Conservation (phyloP, 768 basidiomycete genomes). For the Serendipita indica region DNA sequence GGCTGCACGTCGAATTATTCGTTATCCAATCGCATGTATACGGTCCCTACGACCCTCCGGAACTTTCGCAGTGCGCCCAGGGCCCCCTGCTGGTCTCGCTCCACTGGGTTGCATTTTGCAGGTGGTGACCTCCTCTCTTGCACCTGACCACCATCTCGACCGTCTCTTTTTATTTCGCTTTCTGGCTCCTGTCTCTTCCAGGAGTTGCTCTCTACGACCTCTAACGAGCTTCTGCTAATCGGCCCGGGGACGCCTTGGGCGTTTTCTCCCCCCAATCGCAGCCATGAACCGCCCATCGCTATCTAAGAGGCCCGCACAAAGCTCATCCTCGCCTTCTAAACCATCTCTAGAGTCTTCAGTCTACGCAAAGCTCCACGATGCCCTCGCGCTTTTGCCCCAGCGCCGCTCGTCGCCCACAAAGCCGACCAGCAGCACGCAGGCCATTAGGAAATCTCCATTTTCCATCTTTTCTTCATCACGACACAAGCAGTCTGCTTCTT, state of each 20-base stretch:
- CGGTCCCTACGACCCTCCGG: too few relatives aligned
- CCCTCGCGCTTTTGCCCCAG: conserved; percentile 2
- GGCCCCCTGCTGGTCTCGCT: not conserved
- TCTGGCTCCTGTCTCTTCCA: not conserved
- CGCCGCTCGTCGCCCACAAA: conserved; percentile 1
- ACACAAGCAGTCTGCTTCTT: not conserved
- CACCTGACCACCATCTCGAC: not conserved
- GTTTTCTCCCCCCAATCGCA: too few relatives aligned
- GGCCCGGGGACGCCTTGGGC: too few relatives aligned
- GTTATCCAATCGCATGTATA: too few relatives aligned
- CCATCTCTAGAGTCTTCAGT: not conserved
- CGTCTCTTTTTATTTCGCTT: not conserved
- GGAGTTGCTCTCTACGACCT: not conserved
- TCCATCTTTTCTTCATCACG: conserved; percentile 5
- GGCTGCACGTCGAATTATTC: not conserved
- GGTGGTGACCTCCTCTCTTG: not conserved
- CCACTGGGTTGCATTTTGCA: not conserved
- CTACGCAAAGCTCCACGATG: not conserved
- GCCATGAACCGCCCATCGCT: not conserved
- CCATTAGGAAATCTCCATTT: not conserved
- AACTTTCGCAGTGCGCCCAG: too few relatives aligned
- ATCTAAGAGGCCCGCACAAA: not conserved
- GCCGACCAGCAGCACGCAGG: not conserved
- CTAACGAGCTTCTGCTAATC: conserved; percentile 1
- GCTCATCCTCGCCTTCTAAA: not conserved